Base-by-base conservation (phyloP, 2,329 filamentous ascomycete genomes). In the Stachybotrys chlorohalonatus region DNA sequence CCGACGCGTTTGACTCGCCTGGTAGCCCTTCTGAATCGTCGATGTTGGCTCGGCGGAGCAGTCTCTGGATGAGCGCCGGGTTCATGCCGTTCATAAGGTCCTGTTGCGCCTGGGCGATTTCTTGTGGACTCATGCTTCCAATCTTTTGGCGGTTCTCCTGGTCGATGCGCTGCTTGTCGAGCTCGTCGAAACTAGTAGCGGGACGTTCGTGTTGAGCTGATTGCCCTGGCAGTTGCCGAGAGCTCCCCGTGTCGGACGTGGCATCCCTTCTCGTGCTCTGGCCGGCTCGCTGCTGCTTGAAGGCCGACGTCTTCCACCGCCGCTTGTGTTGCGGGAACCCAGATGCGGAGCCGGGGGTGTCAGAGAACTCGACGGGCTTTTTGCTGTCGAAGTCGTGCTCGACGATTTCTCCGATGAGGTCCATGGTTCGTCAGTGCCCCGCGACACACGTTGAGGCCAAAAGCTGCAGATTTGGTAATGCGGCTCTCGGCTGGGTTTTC, bases 311-410 rank as follows among this genome's bases (percentile, higher is more conserved):
- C 55, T 81, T 80, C 54, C 77, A 79, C 60, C 92, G 84, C 68
- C 89, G 90, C 69, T 88, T 94, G 69, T 91, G 92, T 56, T 85
- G 83, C n/a, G 94, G 94, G 62, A 97, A 97, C 1, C 94, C 94
- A 11, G 82, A 84, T 5, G 76, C 70, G 2, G 71, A 68, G 31
- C 64, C 57, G 39, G 65, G 58, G 17, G 76, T 73, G 9, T 74
- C 71, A 52, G 81, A 82, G 47, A 82, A 73, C 50, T 79, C 78
- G 13, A 86, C 85, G 5, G 87, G 78, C 58, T 82, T 85, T 24
- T 83, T 76, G 30, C 76, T 70, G 13, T 75, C 70, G 31, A 81
- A 71, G 49, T 83, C 79, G 58, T 89, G 87, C 73, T 97, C 93
- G 63, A 87, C 80, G 58, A 97, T 84, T 61, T 96, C 92, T 54